Percentiles rank a stretch among this genome's conserved stretches.
phyloP scores from a whole-genome alignment of 176 grass and related monocot species.

The Oryza nivara region DNA sequence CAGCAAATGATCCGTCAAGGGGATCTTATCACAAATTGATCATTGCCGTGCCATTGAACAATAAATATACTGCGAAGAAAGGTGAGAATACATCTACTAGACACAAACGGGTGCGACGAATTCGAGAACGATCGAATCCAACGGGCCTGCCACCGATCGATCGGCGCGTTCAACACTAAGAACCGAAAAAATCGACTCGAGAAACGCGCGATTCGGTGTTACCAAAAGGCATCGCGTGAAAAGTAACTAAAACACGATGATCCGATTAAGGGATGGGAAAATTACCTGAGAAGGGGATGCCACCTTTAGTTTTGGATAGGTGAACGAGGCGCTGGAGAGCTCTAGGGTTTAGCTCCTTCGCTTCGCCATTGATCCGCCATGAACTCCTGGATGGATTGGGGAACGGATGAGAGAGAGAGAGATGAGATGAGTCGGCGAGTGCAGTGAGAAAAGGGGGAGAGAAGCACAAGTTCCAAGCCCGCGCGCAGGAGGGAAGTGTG shows the following conservation, averaged over 20 bases:
- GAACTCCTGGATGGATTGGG: not conserved
- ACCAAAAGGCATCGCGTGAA: not conserved
- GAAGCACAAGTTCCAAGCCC: not conserved
- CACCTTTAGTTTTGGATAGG: not conserved
- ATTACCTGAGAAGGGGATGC: not conserved
- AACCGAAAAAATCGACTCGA: not conserved
- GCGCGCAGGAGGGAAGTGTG: slow-evolving; percentile 32
- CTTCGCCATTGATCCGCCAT: slow-evolving; percentile 25
- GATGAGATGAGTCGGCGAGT: too few relatives aligned
- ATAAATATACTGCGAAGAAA: not conserved
- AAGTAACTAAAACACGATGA: too few relatives aligned
- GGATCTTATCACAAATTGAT: not conserved
- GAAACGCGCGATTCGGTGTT: not conserved
- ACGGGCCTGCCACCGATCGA: not conserved
- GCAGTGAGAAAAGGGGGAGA: too few relatives aligned
- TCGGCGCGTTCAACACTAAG: not conserved
- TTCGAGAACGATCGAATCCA: not conserved
- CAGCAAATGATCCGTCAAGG: not conserved
- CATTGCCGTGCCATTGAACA: not conserved
- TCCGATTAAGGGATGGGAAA: not conserved
- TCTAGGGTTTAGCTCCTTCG: not conserved
- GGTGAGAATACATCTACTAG: not conserved
- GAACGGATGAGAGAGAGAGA: not conserved
- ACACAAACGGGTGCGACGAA: not conserved
- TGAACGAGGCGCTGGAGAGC: not conserved